phyloP scores from a whole-genome alignment of 345 rosid genomes.

The Tarenaya hassleriana region DNA sequence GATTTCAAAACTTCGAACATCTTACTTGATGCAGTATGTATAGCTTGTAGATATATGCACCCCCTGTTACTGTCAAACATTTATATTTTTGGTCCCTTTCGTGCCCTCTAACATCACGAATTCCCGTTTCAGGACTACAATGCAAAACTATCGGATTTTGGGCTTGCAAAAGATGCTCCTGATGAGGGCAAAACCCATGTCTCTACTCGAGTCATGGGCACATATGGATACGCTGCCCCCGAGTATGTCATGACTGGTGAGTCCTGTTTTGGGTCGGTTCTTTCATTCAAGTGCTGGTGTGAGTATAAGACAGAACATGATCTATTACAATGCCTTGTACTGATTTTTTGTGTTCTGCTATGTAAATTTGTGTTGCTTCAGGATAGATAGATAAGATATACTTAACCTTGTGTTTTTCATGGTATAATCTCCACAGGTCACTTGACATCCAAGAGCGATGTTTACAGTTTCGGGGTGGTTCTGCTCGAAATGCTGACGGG shows the following conservation, averaged over 20 bases:
- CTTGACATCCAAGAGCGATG: conserved; percentile 80
- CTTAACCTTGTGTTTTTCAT: neutral
- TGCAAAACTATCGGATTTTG: conserved; percentile 86
- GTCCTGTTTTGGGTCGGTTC: conserved; percentile 11
- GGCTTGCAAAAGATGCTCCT: conserved; percentile 84
- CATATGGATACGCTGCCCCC: conserved; percentile 88
- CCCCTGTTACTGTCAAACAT: too few relatives aligned
- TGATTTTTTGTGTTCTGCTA: too few relatives aligned
- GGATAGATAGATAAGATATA: neutral
- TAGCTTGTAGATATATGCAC: neutral
- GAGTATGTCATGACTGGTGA: conserved; percentile 90
- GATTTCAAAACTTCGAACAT: conserved; percentile 98
- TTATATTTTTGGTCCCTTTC: neutral
- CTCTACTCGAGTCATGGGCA: conserved; percentile 86
- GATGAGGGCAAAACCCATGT: conserved; percentile 85
- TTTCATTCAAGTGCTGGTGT: too few relatives aligned
- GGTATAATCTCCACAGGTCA: conserved; percentile 57
- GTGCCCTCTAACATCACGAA: conserved; percentile 15
- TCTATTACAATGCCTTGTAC: too few relatives aligned
- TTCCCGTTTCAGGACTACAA: conserved; percentile 57
- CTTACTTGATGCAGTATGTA: conserved; percentile 73
- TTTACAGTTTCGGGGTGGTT: conserved; percentile 82
- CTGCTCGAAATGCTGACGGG: conserved; percentile 77
- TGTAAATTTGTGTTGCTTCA: neutral
- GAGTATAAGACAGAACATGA: too few relatives aligned